Conservation (phyloP, 371 early-diverging fungal genomes). For the Lichtheimia ramosa region DNA sequence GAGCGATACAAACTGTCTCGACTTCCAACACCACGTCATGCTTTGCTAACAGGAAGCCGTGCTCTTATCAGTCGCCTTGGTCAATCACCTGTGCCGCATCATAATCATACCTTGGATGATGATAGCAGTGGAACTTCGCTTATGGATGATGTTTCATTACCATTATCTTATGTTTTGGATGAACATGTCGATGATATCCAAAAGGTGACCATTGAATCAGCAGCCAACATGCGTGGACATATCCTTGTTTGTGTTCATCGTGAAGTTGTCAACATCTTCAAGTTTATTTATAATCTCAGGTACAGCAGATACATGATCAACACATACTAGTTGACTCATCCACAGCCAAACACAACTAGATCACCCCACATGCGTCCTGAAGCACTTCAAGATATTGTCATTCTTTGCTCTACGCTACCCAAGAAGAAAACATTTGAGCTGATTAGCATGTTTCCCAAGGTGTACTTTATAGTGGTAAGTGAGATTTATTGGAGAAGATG, state of each 20-base stretch:
- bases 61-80: constrained; percentile 29
- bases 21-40: constrained; percentile 25
- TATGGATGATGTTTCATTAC: constrained; percentile 33
- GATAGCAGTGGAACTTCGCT: constrained; percentile 5
- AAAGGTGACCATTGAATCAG: constrained; percentile 28
- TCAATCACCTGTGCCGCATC: constrained; percentile 17
- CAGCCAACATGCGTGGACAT: constrained; percentile 38
- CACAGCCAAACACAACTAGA: constrained; percentile 17
- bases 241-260: constrained; percentile 50
- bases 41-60: constrained; percentile 32
- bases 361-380: constrained; percentile 37
- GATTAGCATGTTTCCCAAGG: constrained; percentile 53
- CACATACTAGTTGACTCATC: not conserved
- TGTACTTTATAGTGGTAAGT: constrained; percentile 53
- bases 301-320: not conserved
- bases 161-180: constrained; percentile 50
- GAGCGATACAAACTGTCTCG: constrained; percentile 12
- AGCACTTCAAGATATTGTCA: constrained; percentile 54
- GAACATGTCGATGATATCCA: constrained; percentile 26
- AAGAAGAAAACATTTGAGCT: constrained; percentile 42
- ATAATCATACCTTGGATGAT: constrained; percentile 2
- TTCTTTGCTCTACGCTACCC: constrained; percentile 48
- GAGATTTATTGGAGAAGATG: not conserved
- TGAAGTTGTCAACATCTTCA: constrained; percentile 44
- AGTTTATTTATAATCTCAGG: constrained; percentile 47